Evolutionary conservation across 768 basidiomycete genomes (phyloP).

Genomic region (Suillus paluster): DNA sequence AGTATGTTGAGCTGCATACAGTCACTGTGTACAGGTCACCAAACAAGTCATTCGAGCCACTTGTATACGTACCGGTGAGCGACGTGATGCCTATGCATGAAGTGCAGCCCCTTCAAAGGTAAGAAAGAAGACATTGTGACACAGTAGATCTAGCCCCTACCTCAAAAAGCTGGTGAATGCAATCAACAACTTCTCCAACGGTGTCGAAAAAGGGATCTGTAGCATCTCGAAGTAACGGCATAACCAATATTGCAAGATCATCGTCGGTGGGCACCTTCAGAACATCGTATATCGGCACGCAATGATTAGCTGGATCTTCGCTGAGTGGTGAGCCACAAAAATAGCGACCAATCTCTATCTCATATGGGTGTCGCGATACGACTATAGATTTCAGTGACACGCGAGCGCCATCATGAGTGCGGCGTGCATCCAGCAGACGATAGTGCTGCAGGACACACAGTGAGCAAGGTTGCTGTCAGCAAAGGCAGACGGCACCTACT

Average conservation of each 20-base stretch:
- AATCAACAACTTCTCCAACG: conserved; percentile 28
- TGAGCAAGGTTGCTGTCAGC: background rate
- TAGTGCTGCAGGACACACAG: background rate
- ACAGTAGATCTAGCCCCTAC: conserved; percentile 9
- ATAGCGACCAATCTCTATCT: conserved; percentile 19
- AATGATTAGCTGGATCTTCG: conserved; percentile 22
- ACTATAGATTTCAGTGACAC: conserved; percentile 33
- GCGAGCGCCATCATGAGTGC: conserved; percentile 23
- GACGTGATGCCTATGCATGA: conserved; percentile 41
- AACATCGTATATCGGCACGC: conserved; percentile 26
- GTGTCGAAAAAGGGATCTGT: conserved; percentile 21
- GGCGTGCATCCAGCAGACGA: conserved; percentile 28
- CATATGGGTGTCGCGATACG: conserved; percentile 14
- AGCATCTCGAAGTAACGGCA: conserved; percentile 24
- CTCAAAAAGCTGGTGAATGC: conserved; percentile 26
- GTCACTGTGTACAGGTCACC: conserved; percentile 32
- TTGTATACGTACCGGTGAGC: conserved; percentile 39
- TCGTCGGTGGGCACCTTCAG: conserved; percentile 7
- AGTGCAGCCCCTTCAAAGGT: conserved; percentile 34
- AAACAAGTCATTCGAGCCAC: background rate
- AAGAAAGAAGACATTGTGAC: background rate
- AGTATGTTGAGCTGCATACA: conserved; percentile 38
- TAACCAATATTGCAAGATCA: conserved; percentile 21
- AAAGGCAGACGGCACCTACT: conserved; percentile 9
- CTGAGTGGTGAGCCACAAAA: conserved; percentile 11